Evolutionary conservation across 1,284 basidiomycete species (phyloP).

Genomic region (Cutaneotrichosporon arboriforme): DNA sequence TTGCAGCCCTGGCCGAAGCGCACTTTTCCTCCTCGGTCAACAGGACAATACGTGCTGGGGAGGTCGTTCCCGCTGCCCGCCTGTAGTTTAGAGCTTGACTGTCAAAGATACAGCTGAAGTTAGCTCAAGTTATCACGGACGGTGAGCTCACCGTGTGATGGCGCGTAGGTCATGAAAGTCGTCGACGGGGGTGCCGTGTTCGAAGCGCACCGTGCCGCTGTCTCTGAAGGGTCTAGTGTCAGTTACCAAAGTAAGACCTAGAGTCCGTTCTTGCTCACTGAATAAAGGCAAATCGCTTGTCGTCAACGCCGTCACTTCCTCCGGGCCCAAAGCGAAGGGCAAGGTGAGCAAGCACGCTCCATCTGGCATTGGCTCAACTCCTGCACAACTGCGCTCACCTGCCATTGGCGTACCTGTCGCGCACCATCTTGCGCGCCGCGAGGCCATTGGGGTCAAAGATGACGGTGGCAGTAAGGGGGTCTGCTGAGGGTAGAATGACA

Average conservation of each 20-base stretch:
- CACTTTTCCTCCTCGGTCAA: constrained; percentile 6
- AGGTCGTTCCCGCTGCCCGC: neutral
- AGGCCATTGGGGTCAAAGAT: constrained; percentile 2
- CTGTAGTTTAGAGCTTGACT: constrained; percentile 1
- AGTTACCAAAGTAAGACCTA: neutral
- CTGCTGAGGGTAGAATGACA: neutral
- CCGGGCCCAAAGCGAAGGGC: constrained; percentile 7
- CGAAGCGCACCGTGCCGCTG: constrained; percentile 11
- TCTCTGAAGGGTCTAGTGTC: constrained; percentile 1
- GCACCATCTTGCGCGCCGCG: constrained; percentile 5
- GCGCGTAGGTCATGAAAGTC: constrained; percentile 13
- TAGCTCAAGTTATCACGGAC: neutral
- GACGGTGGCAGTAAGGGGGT: neutral
- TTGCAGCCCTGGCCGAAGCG: neutral
- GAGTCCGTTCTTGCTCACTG: neutral
- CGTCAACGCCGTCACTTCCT: constrained; percentile 7
- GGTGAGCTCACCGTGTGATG: constrained; percentile 2
- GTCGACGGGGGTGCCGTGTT: constrained; percentile 3
- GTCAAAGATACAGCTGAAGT: constrained; percentile 10
- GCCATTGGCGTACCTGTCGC: constrained; percentile 13
- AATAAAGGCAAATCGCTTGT: constrained; percentile 11
- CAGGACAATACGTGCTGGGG: constrained; percentile 5
- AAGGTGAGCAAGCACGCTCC: constrained; percentile 8
- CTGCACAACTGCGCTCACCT: neutral
- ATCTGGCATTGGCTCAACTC: neutral